These are phyloP conservation scores for Monascus ruber DNA, from an alignment of 2,329 filamentous ascomycete species.

Conservation along the genomic window DNA sequence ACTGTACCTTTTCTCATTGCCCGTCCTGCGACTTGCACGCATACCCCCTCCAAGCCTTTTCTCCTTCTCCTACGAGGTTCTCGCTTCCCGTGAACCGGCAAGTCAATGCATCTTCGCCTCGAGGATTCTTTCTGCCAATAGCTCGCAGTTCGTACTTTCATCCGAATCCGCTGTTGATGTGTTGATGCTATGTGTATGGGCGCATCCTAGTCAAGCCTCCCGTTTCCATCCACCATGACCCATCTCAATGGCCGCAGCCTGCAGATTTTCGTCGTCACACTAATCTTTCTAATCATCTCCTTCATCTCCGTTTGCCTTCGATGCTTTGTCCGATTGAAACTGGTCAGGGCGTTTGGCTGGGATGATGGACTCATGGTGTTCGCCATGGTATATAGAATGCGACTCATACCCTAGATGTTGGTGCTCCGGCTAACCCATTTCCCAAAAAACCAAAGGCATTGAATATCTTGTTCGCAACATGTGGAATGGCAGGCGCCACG, in stretches of 20 bases:
- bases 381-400: slow-evolving; percentile 19
- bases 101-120: too few relatives aligned
- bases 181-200: too few relatives aligned
- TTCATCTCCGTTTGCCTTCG: slow-evolving; percentile 22
- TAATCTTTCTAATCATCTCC: slow-evolving; percentile 20
- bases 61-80: too few relatives aligned
- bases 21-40: too few relatives aligned
- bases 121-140: too few relatives aligned
- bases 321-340: slow-evolving; percentile 24
- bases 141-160: too few relatives aligned
- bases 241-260: slow-evolving; percentile 21
- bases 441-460: slow-evolving; percentile 9
- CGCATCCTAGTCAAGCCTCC: too few relatives aligned
- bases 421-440: background rate
- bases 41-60: too few relatives aligned
- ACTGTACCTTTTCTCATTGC: too few relatives aligned
- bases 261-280: slow-evolving; percentile 21
- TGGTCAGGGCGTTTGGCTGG: slow-evolving; percentile 27
- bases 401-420: background rate
- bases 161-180: too few relatives aligned
- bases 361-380: slow-evolving; percentile 28
- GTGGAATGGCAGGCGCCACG: slow-evolving; percentile 22
- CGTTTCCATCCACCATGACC: slow-evolving; percentile 12
- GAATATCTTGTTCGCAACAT: slow-evolving; percentile 24
- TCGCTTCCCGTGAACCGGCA: too few relatives aligned